Conservation (phyloP, 805 yeast species). For the Saturnispora silvae region DNA sequence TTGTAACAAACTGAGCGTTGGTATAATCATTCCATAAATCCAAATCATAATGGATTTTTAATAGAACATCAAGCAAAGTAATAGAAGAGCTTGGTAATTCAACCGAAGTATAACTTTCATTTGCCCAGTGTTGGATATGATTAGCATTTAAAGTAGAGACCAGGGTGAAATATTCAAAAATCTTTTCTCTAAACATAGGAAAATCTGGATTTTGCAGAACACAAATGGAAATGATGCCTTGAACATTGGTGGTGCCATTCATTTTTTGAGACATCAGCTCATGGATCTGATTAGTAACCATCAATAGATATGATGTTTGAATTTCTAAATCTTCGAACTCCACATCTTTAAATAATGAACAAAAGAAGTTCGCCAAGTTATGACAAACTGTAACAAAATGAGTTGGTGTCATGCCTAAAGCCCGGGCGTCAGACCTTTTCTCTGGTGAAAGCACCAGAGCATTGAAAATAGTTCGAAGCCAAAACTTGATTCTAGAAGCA, state of each 20-base stretch:
- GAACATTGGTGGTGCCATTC: slow-evolving; percentile 22
- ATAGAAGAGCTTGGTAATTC: slow-evolving; percentile 18
- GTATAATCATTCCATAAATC: slow-evolving; percentile 1
- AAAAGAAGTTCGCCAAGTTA: slow-evolving; percentile 16
- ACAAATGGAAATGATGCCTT: slow-evolving; percentile 34
- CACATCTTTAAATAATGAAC: slow-evolving; percentile 13
- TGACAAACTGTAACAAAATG: slow-evolving; percentile 19
- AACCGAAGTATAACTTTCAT: slow-evolving; percentile 19
- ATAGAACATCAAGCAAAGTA: slow-evolving; percentile 19
- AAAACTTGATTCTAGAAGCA: slow-evolving; percentile 36
- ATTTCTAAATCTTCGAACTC: slow-evolving; percentile 16
- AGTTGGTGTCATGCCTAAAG: slow-evolving; percentile 19
- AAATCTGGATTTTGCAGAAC: slow-evolving; percentile 45
- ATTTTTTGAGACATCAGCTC: slow-evolving; percentile 17
- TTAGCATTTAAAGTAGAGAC: slow-evolving; percentile 17
- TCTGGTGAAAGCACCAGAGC: slow-evolving; percentile 23
- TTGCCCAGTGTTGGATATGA: slow-evolving; percentile 13
- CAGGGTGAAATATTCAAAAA: slow-evolving; percentile 15
- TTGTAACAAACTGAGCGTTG: slow-evolving; percentile 27
- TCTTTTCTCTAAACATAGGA: slow-evolving; percentile 22
- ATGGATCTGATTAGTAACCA: slow-evolving; percentile 20
- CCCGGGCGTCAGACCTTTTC: slow-evolving; percentile 35
- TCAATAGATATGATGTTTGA: slow-evolving; percentile 18
- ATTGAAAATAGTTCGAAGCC: slow-evolving; percentile 26
- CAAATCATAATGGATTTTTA: slow-evolving; percentile 37